Conservation (phyloP, 352 stramenopile species). For the Plasmopara viticola region DNA sequence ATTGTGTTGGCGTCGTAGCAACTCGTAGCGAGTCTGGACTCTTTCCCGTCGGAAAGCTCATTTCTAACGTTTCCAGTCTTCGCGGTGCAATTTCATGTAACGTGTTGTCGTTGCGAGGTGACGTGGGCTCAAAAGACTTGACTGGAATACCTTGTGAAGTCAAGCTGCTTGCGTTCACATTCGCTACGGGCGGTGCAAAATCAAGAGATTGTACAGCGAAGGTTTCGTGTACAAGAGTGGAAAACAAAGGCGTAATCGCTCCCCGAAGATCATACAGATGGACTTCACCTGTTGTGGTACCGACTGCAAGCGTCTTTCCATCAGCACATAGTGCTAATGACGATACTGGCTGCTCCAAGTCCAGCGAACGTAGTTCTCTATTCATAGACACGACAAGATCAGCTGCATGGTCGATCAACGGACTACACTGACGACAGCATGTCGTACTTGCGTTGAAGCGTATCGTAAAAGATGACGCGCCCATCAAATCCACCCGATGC, state of each 20-base stretch:
- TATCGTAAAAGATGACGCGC: slow-evolving; percentile 72
- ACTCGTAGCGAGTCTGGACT: neutral
- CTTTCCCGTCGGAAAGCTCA: slow-evolving; percentile 19
- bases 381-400: slow-evolving; percentile 2
- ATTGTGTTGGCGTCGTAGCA: slow-evolving; percentile 5
- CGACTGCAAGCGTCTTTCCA: slow-evolving; percentile 57
- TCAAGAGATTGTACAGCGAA: slow-evolving; percentile 48
- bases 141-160: slow-evolving; percentile 35
- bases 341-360: slow-evolving; percentile 53
- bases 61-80: slow-evolving; percentile 1
- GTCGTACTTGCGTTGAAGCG: slow-evolving; percentile 46
- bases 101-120: slow-evolving; percentile 25
- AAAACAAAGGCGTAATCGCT: slow-evolving; percentile 52
- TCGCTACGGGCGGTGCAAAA: slow-evolving; percentile 34
- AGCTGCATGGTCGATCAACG: neutral
- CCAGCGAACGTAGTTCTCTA: slow-evolving; percentile 49
- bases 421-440: neutral
- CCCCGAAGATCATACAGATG: slow-evolving; percentile 61
- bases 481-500: slow-evolving; percentile 51
- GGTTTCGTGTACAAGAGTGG: slow-evolving; percentile 32
- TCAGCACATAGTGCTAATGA: slow-evolving; percentile 54
- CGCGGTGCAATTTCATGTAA: too few relatives aligned
- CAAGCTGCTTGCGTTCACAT: slow-evolving; percentile 24
- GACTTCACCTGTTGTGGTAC: slow-evolving; percentile 46
- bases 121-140: slow-evolving; percentile 37